These are phyloP conservation scores for Calonectria naviculata DNA, from an alignment of 2,329 filamentous ascomycete species.

Conservation along the genomic window DNA sequence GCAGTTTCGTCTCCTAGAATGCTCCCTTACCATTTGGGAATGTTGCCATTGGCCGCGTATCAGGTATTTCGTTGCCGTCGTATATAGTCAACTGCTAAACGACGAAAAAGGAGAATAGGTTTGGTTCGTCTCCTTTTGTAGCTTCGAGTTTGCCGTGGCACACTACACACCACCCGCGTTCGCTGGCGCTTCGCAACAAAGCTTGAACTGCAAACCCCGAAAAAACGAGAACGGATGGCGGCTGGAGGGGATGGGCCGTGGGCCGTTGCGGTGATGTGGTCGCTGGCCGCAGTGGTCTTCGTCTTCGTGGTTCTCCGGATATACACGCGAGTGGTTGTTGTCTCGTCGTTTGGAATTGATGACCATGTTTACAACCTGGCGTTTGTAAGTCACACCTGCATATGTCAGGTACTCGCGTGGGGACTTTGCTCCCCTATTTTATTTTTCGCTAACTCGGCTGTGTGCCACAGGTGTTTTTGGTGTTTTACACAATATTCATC, in stretches of 20 bases:
- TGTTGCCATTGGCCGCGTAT: background rate
- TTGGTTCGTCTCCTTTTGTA: background rate
- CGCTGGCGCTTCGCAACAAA: background rate
- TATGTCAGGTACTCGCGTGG: background rate
- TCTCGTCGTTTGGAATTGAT: constrained; percentile 46
- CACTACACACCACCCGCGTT: background rate
- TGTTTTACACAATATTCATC: constrained; percentile 47
- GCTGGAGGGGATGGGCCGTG: constrained; percentile 32
- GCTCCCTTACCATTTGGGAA: background rate
- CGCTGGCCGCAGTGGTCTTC: constrained; percentile 34
- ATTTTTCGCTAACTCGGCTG: background rate
- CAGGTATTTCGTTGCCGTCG: background rate
- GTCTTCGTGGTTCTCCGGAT: constrained; percentile 48
- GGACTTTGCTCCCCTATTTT: background rate
- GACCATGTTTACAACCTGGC: constrained; percentile 47
- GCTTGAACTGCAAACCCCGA: too few species aligned
- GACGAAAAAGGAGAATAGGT: background rate
- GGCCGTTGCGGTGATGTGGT: constrained; percentile 42
- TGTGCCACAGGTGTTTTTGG: constrained; percentile 32
- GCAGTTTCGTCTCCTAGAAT: background rate
- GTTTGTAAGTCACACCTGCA: constrained; percentile 17
- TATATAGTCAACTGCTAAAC: background rate
- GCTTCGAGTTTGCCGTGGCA: background rate
- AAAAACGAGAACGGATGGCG: constrained; percentile 20
- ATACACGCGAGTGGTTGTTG: constrained; percentile 48